Evolutionary conservation across 1,284 basidiomycete genomes (phyloP).

Genomic region (Leucoagaricus sp.): DNA sequence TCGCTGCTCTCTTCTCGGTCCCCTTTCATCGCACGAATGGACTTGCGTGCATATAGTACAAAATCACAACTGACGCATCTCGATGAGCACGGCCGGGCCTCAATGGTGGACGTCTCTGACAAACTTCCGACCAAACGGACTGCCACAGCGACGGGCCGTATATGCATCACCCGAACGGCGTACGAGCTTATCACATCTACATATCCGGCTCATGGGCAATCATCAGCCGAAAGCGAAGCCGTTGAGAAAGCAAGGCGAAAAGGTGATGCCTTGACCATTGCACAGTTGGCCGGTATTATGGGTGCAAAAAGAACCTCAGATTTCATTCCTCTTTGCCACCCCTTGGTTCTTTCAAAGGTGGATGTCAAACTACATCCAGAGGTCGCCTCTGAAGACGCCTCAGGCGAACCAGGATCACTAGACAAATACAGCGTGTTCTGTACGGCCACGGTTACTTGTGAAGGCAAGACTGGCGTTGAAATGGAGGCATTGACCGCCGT

Average conservation of each 20-base stretch:
- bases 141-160: conserved; percentile 79
- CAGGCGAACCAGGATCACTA: neutral
- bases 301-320: conserved; percentile 81
- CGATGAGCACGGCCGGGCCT: conserved; percentile 64
- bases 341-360: conserved; percentile 71
- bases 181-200: conserved; percentile 60
- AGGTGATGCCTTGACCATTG: conserved; percentile 77
- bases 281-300: conserved; percentile 87
- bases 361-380: conserved; percentile 61
- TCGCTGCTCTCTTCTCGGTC: too few species aligned
- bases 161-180: conserved; percentile 67
- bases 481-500: conserved; percentile 93
- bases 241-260: conserved; percentile 59
- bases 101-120: conserved; percentile 79
- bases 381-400: conserved; percentile 5
- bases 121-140: conserved; percentile 68
- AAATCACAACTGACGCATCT: conserved; percentile 64
- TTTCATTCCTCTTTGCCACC: conserved; percentile 87
- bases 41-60: conserved; percentile 23
- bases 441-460: conserved; percentile 67
- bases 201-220: conserved; percentile 25
- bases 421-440: conserved; percentile 59
- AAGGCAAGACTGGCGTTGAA: conserved; percentile 86
- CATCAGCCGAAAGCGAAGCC: conserved; percentile 26
- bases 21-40: too few species aligned